Percentiles rank a stretch among this genome's conserved stretches.
Conservation (phyloP, 768 basidiomycete genomes). For the Psilocybe azurescens region DNA sequence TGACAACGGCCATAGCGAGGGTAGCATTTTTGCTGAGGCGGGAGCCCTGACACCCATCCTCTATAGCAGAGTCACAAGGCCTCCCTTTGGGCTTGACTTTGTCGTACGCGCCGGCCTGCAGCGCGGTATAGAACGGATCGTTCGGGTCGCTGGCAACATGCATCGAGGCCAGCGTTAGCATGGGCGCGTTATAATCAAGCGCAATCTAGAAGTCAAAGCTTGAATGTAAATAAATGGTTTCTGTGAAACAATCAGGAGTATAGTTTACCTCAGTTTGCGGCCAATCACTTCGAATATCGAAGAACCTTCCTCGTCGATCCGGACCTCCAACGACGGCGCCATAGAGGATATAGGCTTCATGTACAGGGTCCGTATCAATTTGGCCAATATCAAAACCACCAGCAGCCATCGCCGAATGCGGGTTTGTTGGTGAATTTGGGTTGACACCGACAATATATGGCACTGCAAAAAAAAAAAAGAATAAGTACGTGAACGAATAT, state of each 20-base stretch:
- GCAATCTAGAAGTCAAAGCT: slow-evolving; percentile 52
- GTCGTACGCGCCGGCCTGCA: slow-evolving; percentile 71
- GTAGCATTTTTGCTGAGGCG: slow-evolving; percentile 63
- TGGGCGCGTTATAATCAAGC: slow-evolving; percentile 89
- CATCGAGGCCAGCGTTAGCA: slow-evolving; percentile 86
- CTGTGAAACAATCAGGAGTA: slow-evolving; percentile 4
- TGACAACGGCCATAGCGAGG: slow-evolving; percentile 73
- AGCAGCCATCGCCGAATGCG: slow-evolving; percentile 88
- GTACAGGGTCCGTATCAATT: slow-evolving; percentile 73
- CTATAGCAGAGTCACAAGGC: slow-evolving; percentile 81
- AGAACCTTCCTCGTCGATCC: slow-evolving; percentile 74
- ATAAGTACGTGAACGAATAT: neutral
- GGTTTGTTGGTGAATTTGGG: slow-evolving; percentile 90
- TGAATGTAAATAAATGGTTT: neutral
- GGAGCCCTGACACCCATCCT: slow-evolving; percentile 52
- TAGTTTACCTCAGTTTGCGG: slow-evolving; percentile 78
- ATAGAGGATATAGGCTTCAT: slow-evolving; percentile 81
- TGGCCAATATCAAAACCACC: slow-evolving; percentile 74
- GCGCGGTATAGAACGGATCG: slow-evolving; percentile 80
- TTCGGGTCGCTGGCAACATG: slow-evolving; percentile 66
- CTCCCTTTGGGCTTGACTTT: slow-evolving; percentile 64
- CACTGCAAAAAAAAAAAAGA: slow-evolving; percentile 37
- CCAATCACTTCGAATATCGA: slow-evolving; percentile 89
- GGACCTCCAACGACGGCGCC: slow-evolving; percentile 93
- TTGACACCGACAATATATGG: slow-evolving; percentile 90